A percentile compares a stretch with the other conserved stretches of the same genome.
These are phyloP conservation scores for Actinomortierella ambigua DNA, from an alignment of 371 early-diverging fungal species.

Conservation along the genomic window DNA sequence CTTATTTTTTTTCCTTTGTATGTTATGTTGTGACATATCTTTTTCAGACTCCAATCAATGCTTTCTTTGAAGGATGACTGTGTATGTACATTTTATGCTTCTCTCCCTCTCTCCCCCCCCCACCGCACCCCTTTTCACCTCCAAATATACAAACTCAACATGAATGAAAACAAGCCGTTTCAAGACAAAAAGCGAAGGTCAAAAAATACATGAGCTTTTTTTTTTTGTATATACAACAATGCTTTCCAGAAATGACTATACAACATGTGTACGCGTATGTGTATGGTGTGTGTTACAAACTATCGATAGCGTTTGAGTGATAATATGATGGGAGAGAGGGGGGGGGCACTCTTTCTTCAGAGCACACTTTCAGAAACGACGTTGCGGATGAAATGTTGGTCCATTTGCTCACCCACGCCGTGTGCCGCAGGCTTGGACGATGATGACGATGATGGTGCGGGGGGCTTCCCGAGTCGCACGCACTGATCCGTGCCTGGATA, in stretches of 20 bases:
- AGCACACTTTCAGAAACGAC: constrained; percentile 8
- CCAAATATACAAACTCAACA: background rate
- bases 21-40: background rate
- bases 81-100: background rate
- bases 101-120: constrained; percentile 1
- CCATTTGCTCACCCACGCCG: constrained; percentile 10
- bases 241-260: too few species aligned
- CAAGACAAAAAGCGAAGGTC: background rate
- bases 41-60: too few species aligned
- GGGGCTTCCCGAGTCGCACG: constrained; percentile 16
- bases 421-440: background rate
- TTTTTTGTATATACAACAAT: too few species aligned
- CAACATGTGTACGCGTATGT: too few species aligned
- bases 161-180: constrained; percentile 3
- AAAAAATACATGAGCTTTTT: background rate
- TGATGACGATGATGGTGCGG: background rate
- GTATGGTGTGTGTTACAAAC: too few species aligned
- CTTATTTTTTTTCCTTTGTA: background rate
- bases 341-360: too few species aligned
- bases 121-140: background rate
- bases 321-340: too few species aligned
- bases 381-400: constrained; percentile 17
- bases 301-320: too few species aligned
- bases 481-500: constrained; percentile 72
- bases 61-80: too few species aligned